Evolutionary conservation across 2,329 filamentous ascomycete genomes (phyloP).

Genomic region (Akanthomyces muscarius): DNA sequence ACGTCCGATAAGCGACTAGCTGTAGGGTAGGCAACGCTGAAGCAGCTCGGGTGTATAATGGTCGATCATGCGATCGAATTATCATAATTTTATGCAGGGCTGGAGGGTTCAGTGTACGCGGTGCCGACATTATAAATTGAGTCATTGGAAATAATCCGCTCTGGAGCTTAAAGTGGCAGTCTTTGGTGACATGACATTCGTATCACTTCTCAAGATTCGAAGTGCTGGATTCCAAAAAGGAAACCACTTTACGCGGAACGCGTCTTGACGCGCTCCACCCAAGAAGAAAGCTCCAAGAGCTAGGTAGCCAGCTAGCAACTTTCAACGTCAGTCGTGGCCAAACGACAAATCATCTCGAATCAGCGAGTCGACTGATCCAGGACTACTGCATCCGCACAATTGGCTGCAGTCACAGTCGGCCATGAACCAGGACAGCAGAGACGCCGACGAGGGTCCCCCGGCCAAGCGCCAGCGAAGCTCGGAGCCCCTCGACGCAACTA

Average conservation of each 20-base stretch:
- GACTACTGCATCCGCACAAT: background rate
- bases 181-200: too few relatives aligned
- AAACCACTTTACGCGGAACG: constrained; percentile 13
- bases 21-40: too few relatives aligned
- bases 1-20: too few relatives aligned
- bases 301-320: background rate
- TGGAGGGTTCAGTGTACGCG: too few relatives aligned
- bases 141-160: too few relatives aligned
- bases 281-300: background rate
- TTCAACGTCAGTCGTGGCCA: background rate
- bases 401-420: background rate
- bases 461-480: constrained; percentile 14
- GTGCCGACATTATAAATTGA: too few relatives aligned
- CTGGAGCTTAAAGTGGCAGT: too few relatives aligned
- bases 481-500: constrained; percentile 1
- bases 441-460: constrained; percentile 11
- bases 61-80: too few relatives aligned
- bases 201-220: too few relatives aligned
- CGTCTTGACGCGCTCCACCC: constrained; percentile 9
- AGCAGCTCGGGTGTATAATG: too few relatives aligned
- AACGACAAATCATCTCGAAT: background rate
- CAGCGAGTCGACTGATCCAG: background rate
- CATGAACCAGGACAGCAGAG: constrained; percentile 5
- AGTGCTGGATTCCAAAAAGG: background rate
- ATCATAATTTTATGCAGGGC: too few relatives aligned